Evolutionary conservation across 768 basidiomycete genomes (phyloP), one percentile per base, ranked within the genome.

Genomic region (Pleurotus citrinopileatus): DNA sequence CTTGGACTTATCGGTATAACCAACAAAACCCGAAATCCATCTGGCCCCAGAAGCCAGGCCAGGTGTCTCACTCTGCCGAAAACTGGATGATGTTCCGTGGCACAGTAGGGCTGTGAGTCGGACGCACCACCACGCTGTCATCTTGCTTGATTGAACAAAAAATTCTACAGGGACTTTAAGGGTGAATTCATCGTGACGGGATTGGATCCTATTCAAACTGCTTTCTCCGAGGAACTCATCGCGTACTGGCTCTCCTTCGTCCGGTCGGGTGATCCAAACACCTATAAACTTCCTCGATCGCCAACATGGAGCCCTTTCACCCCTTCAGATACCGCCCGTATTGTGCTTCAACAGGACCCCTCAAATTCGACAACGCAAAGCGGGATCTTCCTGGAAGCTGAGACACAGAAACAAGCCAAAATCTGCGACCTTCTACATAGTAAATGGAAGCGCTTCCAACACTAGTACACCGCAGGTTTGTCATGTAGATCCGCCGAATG

Each of bases 21-120:
- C 79, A 84, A 55, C 67, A 71, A 4, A 77, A 81, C 51, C 78
- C 77, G 5, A 77, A 79, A 0, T 55, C 15, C 3, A 13, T 40
- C 17, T 40, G 17, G 10, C 5, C 38, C 10, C 38, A 58, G 3
- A 66, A 67, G 12, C 67, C 67, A 15, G 48, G 62, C 1, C 66
- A 45, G 7, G 77, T 80, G 1, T 63, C 48, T 1, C 83, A 84
- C 57, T 75, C 83, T 6, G 74, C 84, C 0, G 84, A 83, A 62
- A 84, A 86, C 60, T 84, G 79, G 78, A 83, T 83, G 80, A 80
- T 85, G 82, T 84, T 83, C 68, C 63, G 65, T 19, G 84, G 86
- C 1, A 77, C 73, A 83, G 82, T 34, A 83, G 84, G 85, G 82
- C 60, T 19, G 71, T 60, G 10, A 7, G n/a, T 27, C 5, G 28